phyloP scores from a whole-genome alignment of 2,329 filamentous ascomycete species.

The Aspergillus calidoustus region DNA sequence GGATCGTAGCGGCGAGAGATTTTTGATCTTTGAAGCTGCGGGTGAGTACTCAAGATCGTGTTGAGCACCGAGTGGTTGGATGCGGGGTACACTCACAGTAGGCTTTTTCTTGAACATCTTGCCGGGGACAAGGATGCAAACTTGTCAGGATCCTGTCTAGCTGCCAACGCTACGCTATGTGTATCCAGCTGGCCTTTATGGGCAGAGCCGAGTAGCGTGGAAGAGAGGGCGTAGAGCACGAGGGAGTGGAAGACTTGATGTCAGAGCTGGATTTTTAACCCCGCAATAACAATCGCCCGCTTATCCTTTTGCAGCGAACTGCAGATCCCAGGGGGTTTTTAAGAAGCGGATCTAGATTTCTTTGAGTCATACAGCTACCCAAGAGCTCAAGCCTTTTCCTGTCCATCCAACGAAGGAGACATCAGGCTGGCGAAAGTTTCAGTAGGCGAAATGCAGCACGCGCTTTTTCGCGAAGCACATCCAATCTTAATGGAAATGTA shows the following conservation, averaged over 20 bases:
- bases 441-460: too few relatives aligned
- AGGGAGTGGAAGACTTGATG: constrained; percentile 8
- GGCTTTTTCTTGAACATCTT: constrained; percentile 69
- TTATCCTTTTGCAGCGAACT: constrained; percentile 14
- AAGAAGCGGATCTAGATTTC: neutral
- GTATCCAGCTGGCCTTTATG: neutral
- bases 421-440: too few relatives aligned
- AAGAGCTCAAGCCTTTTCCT: neutral
- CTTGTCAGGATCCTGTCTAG: neutral
- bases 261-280: constrained; percentile 17
- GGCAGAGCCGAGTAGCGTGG: neutral
- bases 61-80: constrained; percentile 24
- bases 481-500: too few relatives aligned
- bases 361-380: neutral
- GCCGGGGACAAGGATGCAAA: neutral
- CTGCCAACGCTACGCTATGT: neutral
- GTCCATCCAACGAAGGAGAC: too few relatives aligned
- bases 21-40: constrained; percentile 60
- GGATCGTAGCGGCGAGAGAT: constrained; percentile 67
- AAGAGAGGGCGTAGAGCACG: neutral
- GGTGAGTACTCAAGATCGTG: neutral
- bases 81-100: constrained; percentile 49
- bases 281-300: constrained; percentile 31
- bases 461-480: too few relatives aligned
- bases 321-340: neutral